Conservation (phyloP, 768 basidiomycete species). For the Mycena galopus region DNA sequence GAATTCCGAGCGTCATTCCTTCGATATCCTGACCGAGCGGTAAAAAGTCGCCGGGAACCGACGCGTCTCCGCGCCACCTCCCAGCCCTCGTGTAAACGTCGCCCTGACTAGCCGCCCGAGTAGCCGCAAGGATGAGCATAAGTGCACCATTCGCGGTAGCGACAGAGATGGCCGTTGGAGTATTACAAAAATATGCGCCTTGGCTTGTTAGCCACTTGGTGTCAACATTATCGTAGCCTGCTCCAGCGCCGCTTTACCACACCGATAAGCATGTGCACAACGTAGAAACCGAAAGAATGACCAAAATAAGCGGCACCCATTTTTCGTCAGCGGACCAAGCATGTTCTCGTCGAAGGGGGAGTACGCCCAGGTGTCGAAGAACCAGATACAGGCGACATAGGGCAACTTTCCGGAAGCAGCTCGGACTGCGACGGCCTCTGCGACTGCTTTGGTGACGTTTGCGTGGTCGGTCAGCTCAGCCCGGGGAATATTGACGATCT, state of each 20-base stretch:
- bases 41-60: conserved; percentile 22
- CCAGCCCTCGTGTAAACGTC: conserved; percentile 36
- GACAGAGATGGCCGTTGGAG: conserved; percentile 35
- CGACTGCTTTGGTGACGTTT: conserved; percentile 14
- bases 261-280: not conserved
- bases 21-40: conserved; percentile 35
- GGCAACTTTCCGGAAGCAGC: conserved; percentile 22
- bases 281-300: not conserved
- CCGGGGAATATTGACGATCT: conserved; percentile 24
- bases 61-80: conserved; percentile 33
- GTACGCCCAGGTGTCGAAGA: conserved; percentile 3
- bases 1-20: conserved; percentile 38
- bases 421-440: conserved; percentile 19
- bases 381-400: conserved; percentile 36
- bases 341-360: conserved; percentile 32
- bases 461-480: conserved; percentile 10
- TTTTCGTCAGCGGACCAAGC: conserved; percentile 26
- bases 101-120: conserved; percentile 34
- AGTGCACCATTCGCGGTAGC: conserved; percentile 40
- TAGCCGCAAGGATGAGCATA: conserved; percentile 39
- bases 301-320: conserved; percentile 35
- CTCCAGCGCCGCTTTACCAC: conserved; percentile 29
- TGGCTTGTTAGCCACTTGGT: conserved; percentile 33
- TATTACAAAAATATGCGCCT: conserved; percentile 39
- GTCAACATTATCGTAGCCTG: conserved; percentile 35